Base-by-base conservation (phyloP, 2,329 filamentous ascomycete genomes). In the Aspergillus fijiensis region DNA sequence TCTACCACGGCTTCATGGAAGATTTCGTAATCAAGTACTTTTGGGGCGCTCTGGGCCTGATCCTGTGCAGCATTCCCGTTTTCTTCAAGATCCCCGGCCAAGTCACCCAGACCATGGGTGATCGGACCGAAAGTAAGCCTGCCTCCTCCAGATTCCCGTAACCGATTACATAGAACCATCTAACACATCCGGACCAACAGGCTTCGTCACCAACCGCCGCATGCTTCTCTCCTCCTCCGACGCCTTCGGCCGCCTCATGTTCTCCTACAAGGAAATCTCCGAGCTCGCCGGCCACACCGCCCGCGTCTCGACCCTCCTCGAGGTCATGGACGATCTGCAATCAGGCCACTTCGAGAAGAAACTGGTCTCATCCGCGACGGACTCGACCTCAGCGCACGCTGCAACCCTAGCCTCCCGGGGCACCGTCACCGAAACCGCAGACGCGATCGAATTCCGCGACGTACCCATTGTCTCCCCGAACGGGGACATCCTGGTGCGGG, bases 11-110 rank as follows among this genome's bases (percentile, higher is more conserved):
- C n/a, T 89, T 99, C 70, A 97, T 98, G 94, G 95, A 99, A 75
- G 95, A 99, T 76, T 99, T 97, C 76, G 92, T 98, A 60, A 96
- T 99, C 77, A 99, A 99, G 77, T 99, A 99, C 75, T 95, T 98
- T 78, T 99, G 95, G 95, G 95, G 95, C 47, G 94, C 95, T 2
- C 77, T 99, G 49, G 95, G 95, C 1, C 83, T 99, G 65, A 77
- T 96, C 64, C 87, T 99, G 10, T 99, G 95, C 81, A 96, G 92
- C 75, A 88, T 96, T 0, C 95, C 95, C 0, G 94, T 98, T 2
- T 99, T 99, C 76, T 90, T 99, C 82, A 94, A 94, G 76, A 84
- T 97, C 19, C 92, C 93, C 0, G 90, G 90, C 1, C 83, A 87
- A 64, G 73, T 84, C 49, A 80, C 81, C 12, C 76, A 80, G 52